Evolutionary conservation across 2,329 filamentous ascomycete genomes (phyloP).

Genomic region (Dactylellina haptotyla): DNA sequence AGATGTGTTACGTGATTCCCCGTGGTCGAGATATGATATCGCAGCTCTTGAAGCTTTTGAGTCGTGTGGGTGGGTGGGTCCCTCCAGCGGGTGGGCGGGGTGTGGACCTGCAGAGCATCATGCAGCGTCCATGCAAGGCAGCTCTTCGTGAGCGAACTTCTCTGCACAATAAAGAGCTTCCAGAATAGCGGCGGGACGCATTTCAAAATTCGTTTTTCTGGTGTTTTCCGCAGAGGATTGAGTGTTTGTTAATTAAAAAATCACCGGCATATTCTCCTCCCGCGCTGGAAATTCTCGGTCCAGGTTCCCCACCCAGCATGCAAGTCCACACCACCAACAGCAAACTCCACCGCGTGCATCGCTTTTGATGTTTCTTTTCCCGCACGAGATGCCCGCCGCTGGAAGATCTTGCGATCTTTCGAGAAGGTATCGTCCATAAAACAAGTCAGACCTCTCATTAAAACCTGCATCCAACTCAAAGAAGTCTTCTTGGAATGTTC

Average conservation of each 20-base stretch:
- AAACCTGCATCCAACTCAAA: slow-evolving; percentile 8
- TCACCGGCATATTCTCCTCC: slow-evolving; percentile 52
- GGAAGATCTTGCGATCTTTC: slow-evolving; percentile 45
- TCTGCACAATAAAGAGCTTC: slow-evolving; percentile 43
- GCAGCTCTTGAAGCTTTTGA: neutral
- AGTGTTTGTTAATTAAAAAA: too few relatives aligned
- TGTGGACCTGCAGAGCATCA: slow-evolving; percentile 52
- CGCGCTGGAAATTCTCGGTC: slow-evolving; percentile 39
- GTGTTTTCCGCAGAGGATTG: too few relatives aligned
- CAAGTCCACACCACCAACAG: too few relatives aligned
- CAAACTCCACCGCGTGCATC: slow-evolving; percentile 32
- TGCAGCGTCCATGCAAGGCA: slow-evolving; percentile 48
- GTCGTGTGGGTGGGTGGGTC: slow-evolving; percentile 14
- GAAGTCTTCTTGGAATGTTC: slow-evolving; percentile 34
- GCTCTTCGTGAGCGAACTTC: slow-evolving; percentile 42
- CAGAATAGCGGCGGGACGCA: slow-evolving; percentile 44
- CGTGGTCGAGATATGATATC: slow-evolving; percentile 42
- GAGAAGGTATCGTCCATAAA: slow-evolving; percentile 39
- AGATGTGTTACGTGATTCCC: slow-evolving; percentile 53
- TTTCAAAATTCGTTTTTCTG: slow-evolving; percentile 1
- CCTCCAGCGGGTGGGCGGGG: slow-evolving; percentile 28
- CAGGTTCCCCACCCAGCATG: too few relatives aligned
- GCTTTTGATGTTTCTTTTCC: slow-evolving; percentile 2
- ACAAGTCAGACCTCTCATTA: slow-evolving; percentile 6
- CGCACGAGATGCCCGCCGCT: slow-evolving; percentile 8